A percentile compares a stretch with the other conserved stretches of the same genome.
These are phyloP conservation scores for Allantophomopsis lycopodina DNA, from an alignment of 2,329 filamentous ascomycete genomes.

Conservation along the genomic window DNA sequence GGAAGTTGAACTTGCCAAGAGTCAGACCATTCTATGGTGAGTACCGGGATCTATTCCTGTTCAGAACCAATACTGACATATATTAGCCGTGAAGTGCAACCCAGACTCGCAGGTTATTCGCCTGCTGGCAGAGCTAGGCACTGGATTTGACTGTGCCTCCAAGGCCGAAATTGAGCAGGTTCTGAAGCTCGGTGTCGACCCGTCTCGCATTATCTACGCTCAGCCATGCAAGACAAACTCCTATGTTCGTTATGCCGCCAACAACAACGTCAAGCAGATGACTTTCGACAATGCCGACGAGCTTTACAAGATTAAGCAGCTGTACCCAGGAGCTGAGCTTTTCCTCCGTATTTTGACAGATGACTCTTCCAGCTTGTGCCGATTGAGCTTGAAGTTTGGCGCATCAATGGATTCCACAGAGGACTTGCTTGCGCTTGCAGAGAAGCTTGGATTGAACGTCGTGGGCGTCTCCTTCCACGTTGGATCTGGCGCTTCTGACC, in stretches of 20 bases:
- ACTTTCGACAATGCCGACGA: slow-evolving; percentile 98
- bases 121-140: slow-evolving; percentile 76
- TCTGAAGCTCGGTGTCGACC: slow-evolving; percentile 67
- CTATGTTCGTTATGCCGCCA: slow-evolving; percentile 81
- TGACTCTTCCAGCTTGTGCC: slow-evolving; percentile 87
- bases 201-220: slow-evolving; percentile 92
- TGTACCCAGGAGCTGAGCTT: slow-evolving; percentile 80
- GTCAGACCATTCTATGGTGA: slow-evolving; percentile 94
- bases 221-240: slow-evolving; percentile 99
- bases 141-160: slow-evolving; percentile 96
- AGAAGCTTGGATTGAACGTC: slow-evolving; percentile 73
- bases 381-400: slow-evolving; percentile 94
- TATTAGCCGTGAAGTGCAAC: slow-evolving; percentile 91
- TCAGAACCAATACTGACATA: slow-evolving; percentile 1
- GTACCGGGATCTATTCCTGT: slow-evolving; percentile 16
- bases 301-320: slow-evolving; percentile 91
- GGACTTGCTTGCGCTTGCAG: slow-evolving; percentile 65
- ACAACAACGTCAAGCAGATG: slow-evolving; percentile 87
- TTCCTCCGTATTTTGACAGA: slow-evolving; percentile 93
- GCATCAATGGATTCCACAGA: slow-evolving; percentile 74
- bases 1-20: slow-evolving; percentile 86
- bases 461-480: slow-evolving; percentile 97
- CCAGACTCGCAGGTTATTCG: slow-evolving; percentile 80
- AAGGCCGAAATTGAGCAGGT: slow-evolving; percentile 95
- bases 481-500: slow-evolving; percentile 88